These are phyloP conservation scores for Rhizopogon parksii DNA, from an alignment of 1,284 basidiomycete species.

Conservation along the genomic window DNA sequence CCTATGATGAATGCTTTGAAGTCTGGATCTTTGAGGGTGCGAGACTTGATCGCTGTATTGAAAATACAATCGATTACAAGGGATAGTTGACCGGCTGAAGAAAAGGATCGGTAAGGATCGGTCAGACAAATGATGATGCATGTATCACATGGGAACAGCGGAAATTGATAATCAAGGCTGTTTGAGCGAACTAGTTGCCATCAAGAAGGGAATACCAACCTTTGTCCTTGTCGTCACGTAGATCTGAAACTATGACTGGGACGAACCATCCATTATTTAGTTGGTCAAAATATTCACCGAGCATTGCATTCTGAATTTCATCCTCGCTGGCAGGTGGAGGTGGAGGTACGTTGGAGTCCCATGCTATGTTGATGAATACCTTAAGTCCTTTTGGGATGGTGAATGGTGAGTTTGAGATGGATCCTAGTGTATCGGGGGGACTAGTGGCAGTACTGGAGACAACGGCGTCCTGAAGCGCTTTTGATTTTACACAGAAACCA, in stretches of 20 bases:
- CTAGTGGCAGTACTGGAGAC: constrained; percentile 11
- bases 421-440: constrained; percentile 12
- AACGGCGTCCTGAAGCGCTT: constrained; percentile 12
- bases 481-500: constrained; percentile 28
- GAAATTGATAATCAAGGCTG: constrained; percentile 1
- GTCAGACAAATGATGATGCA: not conserved
- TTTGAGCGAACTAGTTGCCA: constrained; percentile 3
- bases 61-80: constrained; percentile 68
- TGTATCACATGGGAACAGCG: not conserved
- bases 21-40: constrained; percentile 48
- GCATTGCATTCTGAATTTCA: constrained; percentile 49
- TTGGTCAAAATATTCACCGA: constrained; percentile 37
- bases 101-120: not conserved
- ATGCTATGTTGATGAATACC: constrained; percentile 67
- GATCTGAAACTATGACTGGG: constrained; percentile 66
- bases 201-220: constrained; percentile 33
- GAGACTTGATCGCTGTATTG: constrained; percentile 49
- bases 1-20: constrained; percentile 68
- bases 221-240: constrained; percentile 60
- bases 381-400: constrained; percentile 46
- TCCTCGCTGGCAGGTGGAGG: constrained; percentile 54
- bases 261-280: constrained; percentile 47
- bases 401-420: constrained; percentile 12
- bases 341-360: constrained; percentile 57
- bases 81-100: constrained; percentile 56